Base-by-base conservation (phyloP, 2,329 filamentous ascomycete genomes). In the Coleophoma eucalyptorum region DNA sequence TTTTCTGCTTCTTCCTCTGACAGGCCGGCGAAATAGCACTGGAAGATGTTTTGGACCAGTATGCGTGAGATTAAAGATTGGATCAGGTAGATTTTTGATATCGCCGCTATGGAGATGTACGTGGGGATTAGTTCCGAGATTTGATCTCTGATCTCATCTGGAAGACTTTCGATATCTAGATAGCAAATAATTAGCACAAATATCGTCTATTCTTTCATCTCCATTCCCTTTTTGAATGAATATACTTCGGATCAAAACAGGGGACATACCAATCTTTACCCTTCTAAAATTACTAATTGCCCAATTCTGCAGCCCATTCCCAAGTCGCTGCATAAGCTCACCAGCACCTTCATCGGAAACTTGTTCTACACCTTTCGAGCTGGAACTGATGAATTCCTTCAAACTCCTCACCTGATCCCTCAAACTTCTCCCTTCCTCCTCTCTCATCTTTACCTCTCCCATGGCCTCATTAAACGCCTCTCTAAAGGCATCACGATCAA, bases 291-390 rank as follows among this genome's bases (percentile, higher is more conserved):
- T 80, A 21, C 80, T 78, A 58, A 90, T 83, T 3, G 86, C 80
- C 86, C 86, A 90, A 59, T 90, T 89, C 68, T 89, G 85, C 58
- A 89, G 68, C 20, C 84, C 80, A 59, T 89, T 86, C 18, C 80
- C 80, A 43, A 90, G 65, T 51, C 78, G 74, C 46, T 76, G 73
- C 72, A 87, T 80, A 10, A 76, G 74, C 46, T 86, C 80, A 2
- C 73, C 78, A 62, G 90, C 79, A 11, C 83, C 80, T 65, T 86
- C 83, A 60, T 90, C 87, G 54, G 82, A 84, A 43, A 72, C 67
- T 54, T 84, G 80, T 19, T 79, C 79, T 31, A 82, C 81, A 46
- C 77, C 73, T 32, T 83, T 72, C 10, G 85, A 87, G 55, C 80
- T 81, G 19, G 77, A 80, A 60, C 86, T 87, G 51, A 90, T 85